Base-by-base conservation (phyloP, 345 rosid genomes). In the Boechera stricta region DNA sequence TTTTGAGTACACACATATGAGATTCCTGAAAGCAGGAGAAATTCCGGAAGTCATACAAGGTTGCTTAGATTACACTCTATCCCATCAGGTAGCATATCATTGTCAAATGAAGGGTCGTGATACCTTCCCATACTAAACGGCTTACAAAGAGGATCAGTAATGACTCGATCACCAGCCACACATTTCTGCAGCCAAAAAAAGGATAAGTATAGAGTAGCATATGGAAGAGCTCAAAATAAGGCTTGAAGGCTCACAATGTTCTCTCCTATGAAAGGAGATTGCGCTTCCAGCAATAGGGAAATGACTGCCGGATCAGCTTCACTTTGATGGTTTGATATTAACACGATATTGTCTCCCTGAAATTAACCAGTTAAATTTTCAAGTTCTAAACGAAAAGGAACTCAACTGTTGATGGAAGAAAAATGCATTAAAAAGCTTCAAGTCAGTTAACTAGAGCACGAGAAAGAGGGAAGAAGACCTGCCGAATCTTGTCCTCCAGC, bases 41-140 rank as follows among this genome's bases (percentile, higher is more conserved):
- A 75, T 47, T 47, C 58, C 45, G 1, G 41, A 65, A 58, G 42
- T 59, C 68, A 38, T 59, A 35, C 53, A 56, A 81, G 61, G 74
- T 72, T 72, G 72, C 64, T 61, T 52, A 61, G 11, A 61, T 52
- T 53, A 82, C 45, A 57, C 26, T 52, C 64, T 24, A 57, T 36
- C 56, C 56, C 78, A 85, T 55, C 67, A 42, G 56, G 75, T 72
- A 78, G 36, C 70, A 38, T 77, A 81, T 33, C 74, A 80, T 47
- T 55, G 42, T 75, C 71, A 71, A 69, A 54, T 52, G 61, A 75
- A 52, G 31, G 57, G 28, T 48, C 52, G 64, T 41, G 84, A 77
- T 79, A 95, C 98, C 99, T 92, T 85, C 99, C 99, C 86, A 95
- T 89, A 79, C 99, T 95, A 84, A 95, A 95, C 55, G 99, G 99